Percentiles rank a stretch among this genome's conserved stretches.
These are phyloP conservation scores for Apiospora aurea DNA, from an alignment of 2,329 filamentous ascomycete species.

Conservation along the genomic window DNA sequence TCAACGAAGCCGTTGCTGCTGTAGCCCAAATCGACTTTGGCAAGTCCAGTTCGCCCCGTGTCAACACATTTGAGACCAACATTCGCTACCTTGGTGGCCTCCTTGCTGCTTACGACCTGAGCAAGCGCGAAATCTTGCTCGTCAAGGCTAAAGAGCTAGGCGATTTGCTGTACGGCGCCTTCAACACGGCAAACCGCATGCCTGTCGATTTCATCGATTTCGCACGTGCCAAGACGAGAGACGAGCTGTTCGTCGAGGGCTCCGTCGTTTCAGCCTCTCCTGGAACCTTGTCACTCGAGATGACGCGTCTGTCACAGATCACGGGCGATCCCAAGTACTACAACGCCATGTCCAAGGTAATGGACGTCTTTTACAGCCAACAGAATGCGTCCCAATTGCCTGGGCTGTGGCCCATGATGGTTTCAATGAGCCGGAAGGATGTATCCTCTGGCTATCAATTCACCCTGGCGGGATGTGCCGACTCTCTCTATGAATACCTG, in stretches of 20 bases:
- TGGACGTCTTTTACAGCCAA: conserved; percentile 67
- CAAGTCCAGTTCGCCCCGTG: conserved; percentile 41
- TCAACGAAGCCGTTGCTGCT: conserved; percentile 54
- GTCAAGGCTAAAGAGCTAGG: conserved; percentile 53
- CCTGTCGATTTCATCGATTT: conserved; percentile 57
- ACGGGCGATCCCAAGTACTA: conserved; percentile 78
- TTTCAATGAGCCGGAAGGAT: conserved; percentile 65
- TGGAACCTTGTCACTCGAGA: conserved; percentile 75
- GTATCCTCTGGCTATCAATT: conserved; percentile 43
- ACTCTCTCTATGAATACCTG: conserved; percentile 63
- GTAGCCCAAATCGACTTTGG: conserved; percentile 55
- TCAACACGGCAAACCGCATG: conserved; percentile 55
- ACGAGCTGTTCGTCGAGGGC: conserved; percentile 42
- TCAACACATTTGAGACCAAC: conserved; percentile 54
- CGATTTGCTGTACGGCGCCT: conserved; percentile 53
- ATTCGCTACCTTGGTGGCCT: conserved; percentile 54
- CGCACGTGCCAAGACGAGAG: conserved; percentile 45
- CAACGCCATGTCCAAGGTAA: conserved; percentile 73
- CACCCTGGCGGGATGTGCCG: conserved; percentile 47
- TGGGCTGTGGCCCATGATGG: conserved; percentile 73
- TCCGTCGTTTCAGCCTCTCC: conserved; percentile 53
- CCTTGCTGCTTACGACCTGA: conserved; percentile 49
- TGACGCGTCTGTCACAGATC: conserved; percentile 75
- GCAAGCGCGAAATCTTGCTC: conserved; percentile 47
- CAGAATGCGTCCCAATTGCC: conserved; percentile 73